These are phyloP conservation scores for Phoma sp. DNA, from an alignment of 2,329 filamentous ascomycete genomes.

Conservation along the genomic window DNA sequence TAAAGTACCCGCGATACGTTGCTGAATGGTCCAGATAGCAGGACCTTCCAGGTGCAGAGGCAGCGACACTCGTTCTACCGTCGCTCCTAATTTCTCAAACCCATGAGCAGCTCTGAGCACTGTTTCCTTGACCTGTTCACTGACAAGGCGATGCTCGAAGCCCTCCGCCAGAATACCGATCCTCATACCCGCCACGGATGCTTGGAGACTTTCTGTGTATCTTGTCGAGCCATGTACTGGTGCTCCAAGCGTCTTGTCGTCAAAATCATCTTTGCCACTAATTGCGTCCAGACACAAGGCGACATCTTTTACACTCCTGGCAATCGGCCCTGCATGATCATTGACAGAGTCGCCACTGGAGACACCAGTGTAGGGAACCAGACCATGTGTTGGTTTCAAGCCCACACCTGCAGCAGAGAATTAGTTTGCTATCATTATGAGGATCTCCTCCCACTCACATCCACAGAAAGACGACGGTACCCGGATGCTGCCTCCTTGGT, in stretches of 20 bases:
- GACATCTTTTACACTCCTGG: slow-evolving; percentile 31
- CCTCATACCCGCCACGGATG: slow-evolving; percentile 28
- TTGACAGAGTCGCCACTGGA: slow-evolving; percentile 45
- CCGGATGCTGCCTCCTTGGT: slow-evolving; percentile 50
- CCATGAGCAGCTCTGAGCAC: slow-evolving; percentile 49
- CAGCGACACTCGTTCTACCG: slow-evolving; percentile 44
- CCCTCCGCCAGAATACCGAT: slow-evolving; percentile 38
- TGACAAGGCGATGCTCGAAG: slow-evolving; percentile 39
- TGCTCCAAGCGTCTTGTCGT: slow-evolving; percentile 40
- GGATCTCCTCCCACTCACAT: slow-evolving; percentile 19
- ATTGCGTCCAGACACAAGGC: slow-evolving; percentile 40
- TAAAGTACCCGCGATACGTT: slow-evolving; percentile 10
- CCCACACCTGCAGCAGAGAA: slow-evolving; percentile 32
- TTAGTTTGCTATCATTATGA: background rate
- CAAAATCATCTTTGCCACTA: slow-evolving; percentile 37
- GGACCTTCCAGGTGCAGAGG: slow-evolving; percentile 49
- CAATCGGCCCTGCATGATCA: slow-evolving; percentile 51
- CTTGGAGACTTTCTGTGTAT: slow-evolving; percentile 22
- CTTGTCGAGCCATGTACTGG: slow-evolving; percentile 29
- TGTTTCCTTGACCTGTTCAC: slow-evolving; percentile 47
- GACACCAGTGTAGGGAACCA: slow-evolving; percentile 59
- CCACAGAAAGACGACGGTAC: slow-evolving; percentile 48
- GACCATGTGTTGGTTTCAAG: slow-evolving; percentile 53
- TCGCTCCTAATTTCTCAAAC: slow-evolving; percentile 53
- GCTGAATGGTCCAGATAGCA: slow-evolving; percentile 46